These are phyloP conservation scores for Angomonas deanei DNA, from an alignment of 208 protist genomes.

Conservation along the genomic window DNA sequence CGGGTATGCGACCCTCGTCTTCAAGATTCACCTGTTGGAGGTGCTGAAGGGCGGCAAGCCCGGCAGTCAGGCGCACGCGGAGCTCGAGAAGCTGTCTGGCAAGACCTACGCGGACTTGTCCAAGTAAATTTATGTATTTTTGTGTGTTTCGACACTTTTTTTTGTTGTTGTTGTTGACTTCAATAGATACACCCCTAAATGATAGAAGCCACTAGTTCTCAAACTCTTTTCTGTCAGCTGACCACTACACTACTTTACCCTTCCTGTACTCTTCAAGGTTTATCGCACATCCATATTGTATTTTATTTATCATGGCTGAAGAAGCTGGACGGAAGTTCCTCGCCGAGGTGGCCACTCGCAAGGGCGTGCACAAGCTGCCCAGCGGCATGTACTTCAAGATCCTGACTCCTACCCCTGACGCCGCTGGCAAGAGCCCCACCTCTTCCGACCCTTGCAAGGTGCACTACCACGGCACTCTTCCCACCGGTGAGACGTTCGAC, in stretches of 20 bases:
- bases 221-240: not conserved
- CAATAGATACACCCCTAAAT: too few relatives aligned
- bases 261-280: too few relatives aligned
- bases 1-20: conserved; percentile 56
- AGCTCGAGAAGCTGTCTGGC: conserved; percentile 43
- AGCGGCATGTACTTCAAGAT: conserved; percentile 80
- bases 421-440: conserved; percentile 26
- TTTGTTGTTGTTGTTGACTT: too few relatives aligned
- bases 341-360: conserved; percentile 21
- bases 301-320: conserved; percentile 14
- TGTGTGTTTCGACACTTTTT: too few relatives aligned
- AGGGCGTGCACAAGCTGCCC: conserved; percentile 56
- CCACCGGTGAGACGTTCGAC: conserved; percentile 80
- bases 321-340: conserved; percentile 36
- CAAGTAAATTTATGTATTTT: not conserved
- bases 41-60: conserved; percentile 56
- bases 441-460: conserved; percentile 51
- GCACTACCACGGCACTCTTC: conserved; percentile 76
- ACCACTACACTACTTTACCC: too few relatives aligned
- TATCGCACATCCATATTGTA: not conserved
- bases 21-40: conserved; percentile 73
- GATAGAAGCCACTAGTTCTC: not conserved
- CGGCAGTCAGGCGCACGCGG: conserved; percentile 32
- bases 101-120: conserved; percentile 44
- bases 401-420: conserved; percentile 29